Evolutionary conservation across 441 rosid species (phyloP), one percentile per base, ranked within the genome.

Genomic region (Monsonia emarginata): DNA sequence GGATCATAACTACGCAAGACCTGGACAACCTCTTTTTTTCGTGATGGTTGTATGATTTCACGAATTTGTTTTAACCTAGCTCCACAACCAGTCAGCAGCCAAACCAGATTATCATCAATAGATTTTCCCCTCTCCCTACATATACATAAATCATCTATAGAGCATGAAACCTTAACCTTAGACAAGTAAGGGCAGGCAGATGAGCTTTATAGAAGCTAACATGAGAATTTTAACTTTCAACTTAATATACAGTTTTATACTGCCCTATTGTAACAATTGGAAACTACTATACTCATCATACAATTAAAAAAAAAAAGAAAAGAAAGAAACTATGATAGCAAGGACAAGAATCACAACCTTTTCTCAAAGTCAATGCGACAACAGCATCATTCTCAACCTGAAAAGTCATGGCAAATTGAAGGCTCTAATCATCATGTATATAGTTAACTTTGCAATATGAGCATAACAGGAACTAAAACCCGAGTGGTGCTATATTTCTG

Each of bases 371-470:
- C 80, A 93, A 72, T 52, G 97, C 96, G 72, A 93, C 87, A n/a
- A 87, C 84, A 48, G 95, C 90, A 73, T 93, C 98, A 74, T 93
- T 93, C 81, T 93, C 97, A 74, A 93, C 96, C 98, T 93, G 84
- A 57, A 82, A 78, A 66, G 2, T 32, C 26, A 32, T n/a, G 44
- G 68, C 22, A 22, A 65, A 30, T 44, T 63, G 11, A 71, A 21
- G 48, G 16, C 40, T 18, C 21, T 26, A 34, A 57, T 11, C 48
- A 14, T 28, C 14, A 40, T 10, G n/a, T 19, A 27, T n/a, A 16
- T 16, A 42, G 48, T 25, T 7, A 13, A 21, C 26, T 60, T 28
- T 21, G 42, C 18, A 32, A 58, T 26, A 38, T 67, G 28, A n/a
- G 10, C n/a, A 38, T 25, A 57, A 26, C 24, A 67, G 21, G 21